These are phyloP conservation scores for Uronychia binucleata DNA, from an alignment of 73 alveolate species.

Conservation along the genomic window DNA sequence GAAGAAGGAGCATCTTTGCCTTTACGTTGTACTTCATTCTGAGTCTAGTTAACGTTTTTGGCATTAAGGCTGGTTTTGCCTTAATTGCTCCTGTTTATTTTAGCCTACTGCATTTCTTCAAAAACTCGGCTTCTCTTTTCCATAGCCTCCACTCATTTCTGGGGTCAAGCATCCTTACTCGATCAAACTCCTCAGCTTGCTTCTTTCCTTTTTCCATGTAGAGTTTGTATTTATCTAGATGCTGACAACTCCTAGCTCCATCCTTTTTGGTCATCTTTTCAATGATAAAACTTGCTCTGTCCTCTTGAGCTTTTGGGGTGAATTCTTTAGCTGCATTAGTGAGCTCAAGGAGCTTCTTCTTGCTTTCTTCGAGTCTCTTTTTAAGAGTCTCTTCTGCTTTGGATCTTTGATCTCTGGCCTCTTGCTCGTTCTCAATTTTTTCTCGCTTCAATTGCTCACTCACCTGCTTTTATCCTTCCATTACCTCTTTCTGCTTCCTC, in stretches of 20 bases:
- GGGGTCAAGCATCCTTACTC: not conserved
- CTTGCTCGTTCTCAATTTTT: not conserved
- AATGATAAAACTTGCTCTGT: not conserved
- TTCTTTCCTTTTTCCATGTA: not conserved
- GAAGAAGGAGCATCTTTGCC: not conserved
- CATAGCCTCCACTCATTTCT: not conserved
- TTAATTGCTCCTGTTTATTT: not conserved
- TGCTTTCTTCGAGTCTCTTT: not conserved
- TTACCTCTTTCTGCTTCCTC: not conserved
- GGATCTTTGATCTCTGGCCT: not conserved
- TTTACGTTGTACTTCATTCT: not conserved
- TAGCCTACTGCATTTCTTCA: not conserved
- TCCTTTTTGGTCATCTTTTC: not conserved
- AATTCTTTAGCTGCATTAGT: not conserved
- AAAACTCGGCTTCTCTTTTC: not conserved
- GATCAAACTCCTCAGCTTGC: not conserved
- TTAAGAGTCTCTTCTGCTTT: not conserved
- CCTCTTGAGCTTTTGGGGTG: not conserved
- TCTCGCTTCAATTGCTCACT: not conserved
- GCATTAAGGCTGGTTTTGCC: not conserved
- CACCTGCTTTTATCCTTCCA: not conserved
- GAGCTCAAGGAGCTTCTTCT: not conserved
- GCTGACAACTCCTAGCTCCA: not conserved
- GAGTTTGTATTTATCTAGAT: not conserved
- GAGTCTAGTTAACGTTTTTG: not conserved